A percentile compares a stretch with the other conserved stretches of the same genome.
Evolutionary conservation across 2,329 filamentous ascomycete genomes (phyloP).

Genomic region (Epichloe sibirici): DNA sequence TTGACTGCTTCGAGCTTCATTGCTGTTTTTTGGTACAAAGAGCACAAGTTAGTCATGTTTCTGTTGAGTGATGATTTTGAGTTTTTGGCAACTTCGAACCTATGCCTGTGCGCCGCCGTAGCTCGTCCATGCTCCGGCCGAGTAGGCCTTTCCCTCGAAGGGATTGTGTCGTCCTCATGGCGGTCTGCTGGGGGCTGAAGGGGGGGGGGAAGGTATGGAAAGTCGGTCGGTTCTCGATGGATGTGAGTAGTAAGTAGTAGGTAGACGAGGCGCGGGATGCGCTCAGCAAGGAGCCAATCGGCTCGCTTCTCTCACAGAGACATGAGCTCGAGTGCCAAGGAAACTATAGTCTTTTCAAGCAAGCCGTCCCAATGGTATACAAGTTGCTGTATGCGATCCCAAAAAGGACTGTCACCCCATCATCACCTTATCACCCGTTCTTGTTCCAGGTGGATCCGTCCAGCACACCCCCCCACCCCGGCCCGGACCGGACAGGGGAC

Average conservation of each 20-base stretch:
- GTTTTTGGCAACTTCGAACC: slow-evolving; percentile 23
- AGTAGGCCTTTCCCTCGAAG: slow-evolving; percentile 41
- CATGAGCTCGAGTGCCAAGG: too few species aligned
- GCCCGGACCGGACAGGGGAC: too few species aligned
- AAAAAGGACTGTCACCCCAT: too few species aligned
- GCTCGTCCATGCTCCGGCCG: slow-evolving; percentile 46
- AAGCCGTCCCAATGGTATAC: too few species aligned
- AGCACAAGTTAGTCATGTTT: background rate
- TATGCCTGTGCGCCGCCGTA: slow-evolving; percentile 43
- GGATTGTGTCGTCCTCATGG: slow-evolving; percentile 36
- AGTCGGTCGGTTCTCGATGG: background rate
- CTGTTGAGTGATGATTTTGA: background rate
- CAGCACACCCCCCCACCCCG: too few species aligned
- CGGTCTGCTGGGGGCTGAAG: slow-evolving; percentile 5
- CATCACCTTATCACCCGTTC: too few species aligned
- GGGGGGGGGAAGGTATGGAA: background rate
- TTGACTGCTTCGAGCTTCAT: slow-evolving; percentile 58
- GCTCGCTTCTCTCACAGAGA: slow-evolving; percentile 14
- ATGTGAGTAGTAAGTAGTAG: too few species aligned
- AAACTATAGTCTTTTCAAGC: too few species aligned
- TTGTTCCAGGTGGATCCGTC: too few species aligned
- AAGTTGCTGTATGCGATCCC: too few species aligned
- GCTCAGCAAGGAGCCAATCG: slow-evolving; percentile 14
- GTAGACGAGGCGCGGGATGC: background rate
- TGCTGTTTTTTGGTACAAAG: slow-evolving; percentile 29